Percentiles rank a stretch among this genome's conserved stretches.
Conservation (phyloP, 495 filamentous ascomycete species). For the Hypomontagnella submonticulosa region DNA sequence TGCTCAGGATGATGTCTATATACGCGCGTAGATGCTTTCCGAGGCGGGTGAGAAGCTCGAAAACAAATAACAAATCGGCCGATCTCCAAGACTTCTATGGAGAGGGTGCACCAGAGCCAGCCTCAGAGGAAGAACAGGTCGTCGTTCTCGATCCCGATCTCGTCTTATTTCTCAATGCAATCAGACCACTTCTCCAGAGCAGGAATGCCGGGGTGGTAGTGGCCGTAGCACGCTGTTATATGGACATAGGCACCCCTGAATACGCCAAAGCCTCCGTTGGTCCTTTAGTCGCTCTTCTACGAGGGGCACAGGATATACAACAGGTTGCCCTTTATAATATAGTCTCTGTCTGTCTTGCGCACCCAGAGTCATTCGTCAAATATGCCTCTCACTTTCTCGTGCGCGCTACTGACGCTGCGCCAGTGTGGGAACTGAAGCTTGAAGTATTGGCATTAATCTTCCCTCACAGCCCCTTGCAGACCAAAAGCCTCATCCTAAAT, state of each 20-base stretch:
- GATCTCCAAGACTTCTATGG: conserved; percentile 82
- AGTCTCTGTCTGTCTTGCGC: conserved; percentile 80
- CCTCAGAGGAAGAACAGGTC: conserved; percentile 65
- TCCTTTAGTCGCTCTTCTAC: conserved; percentile 84
- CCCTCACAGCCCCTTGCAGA: conserved; percentile 76
- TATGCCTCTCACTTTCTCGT: conserved; percentile 90
- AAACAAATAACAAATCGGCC: conserved; percentile 47
- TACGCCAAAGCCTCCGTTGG: conserved; percentile 79
- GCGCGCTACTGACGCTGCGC: conserved; percentile 79
- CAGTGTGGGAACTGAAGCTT: conserved; percentile 89
- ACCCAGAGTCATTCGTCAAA: conserved; percentile 79
- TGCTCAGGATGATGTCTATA: conserved; percentile 78
- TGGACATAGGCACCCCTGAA: conserved; percentile 79
- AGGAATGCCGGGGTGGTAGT: conserved; percentile 94
- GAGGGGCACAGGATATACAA: conserved; percentile 85
- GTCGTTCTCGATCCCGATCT: conserved; percentile 82
- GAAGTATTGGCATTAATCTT: conserved; percentile 91
- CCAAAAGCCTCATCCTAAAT: conserved; percentile 85
- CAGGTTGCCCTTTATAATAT: conserved; percentile 93
- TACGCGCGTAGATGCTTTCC: conserved; percentile 94
- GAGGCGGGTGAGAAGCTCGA: conserved; percentile 66
- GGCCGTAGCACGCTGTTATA: conserved; percentile 84
- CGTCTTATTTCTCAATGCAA: conserved; percentile 80
- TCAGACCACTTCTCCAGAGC: conserved; percentile 85
- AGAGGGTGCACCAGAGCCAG: conserved; percentile 56